Evolutionary conservation across 2,329 filamentous ascomycete species (phyloP).

Genomic region (Fusarium sp.): DNA sequence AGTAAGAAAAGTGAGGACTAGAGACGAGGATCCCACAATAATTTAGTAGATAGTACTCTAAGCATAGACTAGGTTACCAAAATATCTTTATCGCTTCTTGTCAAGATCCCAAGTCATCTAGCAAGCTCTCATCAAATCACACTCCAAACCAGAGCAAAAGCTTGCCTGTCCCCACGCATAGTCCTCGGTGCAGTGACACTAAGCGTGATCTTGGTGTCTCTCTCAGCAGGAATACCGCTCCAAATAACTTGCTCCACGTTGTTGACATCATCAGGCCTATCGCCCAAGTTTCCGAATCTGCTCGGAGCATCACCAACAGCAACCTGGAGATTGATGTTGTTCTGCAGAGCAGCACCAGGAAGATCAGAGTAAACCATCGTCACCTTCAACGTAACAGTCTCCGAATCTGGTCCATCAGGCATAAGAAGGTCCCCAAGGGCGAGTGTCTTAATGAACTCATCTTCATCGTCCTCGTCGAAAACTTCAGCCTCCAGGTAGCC

Average conservation of each 20-base stretch:
- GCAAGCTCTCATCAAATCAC: background rate
- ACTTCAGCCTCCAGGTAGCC: background rate
- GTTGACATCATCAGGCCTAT: background rate
- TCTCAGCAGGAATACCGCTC: background rate
- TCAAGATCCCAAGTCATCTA: rapidly evolving
- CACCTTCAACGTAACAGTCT: background rate
- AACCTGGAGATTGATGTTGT: background rate
- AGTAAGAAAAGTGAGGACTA: too few species aligned
- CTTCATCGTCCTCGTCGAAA: rapidly evolving
- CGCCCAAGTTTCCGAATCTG: background rate
- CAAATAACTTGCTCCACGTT: background rate
- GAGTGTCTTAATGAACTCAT: background rate
- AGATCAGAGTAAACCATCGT: background rate
- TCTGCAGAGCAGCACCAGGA: background rate
- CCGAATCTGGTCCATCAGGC: background rate
- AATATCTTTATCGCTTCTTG: rapidly evolving
- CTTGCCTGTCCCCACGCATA: background rate
- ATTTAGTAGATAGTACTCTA: rapidly evolving
- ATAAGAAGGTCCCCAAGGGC: background rate
- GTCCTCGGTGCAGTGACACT: background rate
- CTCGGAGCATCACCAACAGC: background rate
- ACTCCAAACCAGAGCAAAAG: background rate
- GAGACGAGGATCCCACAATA: rapidly evolving
- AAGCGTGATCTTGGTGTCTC: background rate
- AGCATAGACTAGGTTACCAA: rapidly evolving